A percentile compares a stretch with the other conserved stretches of the same genome.
phyloP scores from a whole-genome alignment of 2,329 filamentous ascomycete genomes.

The Lachnellula hyalina region DNA sequence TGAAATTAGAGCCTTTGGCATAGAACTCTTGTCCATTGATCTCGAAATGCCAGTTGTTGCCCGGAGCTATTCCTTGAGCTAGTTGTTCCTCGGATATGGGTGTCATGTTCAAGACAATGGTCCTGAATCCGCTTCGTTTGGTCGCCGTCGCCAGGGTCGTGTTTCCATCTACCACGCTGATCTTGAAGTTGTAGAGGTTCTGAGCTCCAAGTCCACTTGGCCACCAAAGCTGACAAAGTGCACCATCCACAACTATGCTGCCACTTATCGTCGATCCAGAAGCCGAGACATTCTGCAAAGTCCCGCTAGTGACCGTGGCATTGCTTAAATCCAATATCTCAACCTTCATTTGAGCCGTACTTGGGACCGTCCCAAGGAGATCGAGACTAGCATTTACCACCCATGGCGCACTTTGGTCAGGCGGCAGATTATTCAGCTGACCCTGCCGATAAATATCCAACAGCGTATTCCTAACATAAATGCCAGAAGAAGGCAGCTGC shows the following conservation, averaged over 20 bases:
- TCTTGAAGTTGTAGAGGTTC: slow-evolving; percentile 50
- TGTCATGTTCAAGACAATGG: slow-evolving; percentile 53
- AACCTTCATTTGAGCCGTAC: slow-evolving; percentile 40
- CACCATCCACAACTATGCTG: slow-evolving; percentile 36
- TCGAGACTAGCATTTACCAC: slow-evolving; percentile 57
- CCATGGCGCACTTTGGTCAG: slow-evolving; percentile 53
- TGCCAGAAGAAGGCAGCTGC: slow-evolving; percentile 40
- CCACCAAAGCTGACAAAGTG: slow-evolving; percentile 54
- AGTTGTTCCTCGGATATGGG: slow-evolving; percentile 50
- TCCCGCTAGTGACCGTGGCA: slow-evolving; percentile 34
- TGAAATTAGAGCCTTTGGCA: slow-evolving; percentile 59
- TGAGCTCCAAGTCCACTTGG: slow-evolving; percentile 52
- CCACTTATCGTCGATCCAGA: slow-evolving; percentile 44
- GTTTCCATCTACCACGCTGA: slow-evolving; percentile 39
- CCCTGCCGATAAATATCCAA: slow-evolving; percentile 54
- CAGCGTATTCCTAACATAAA: slow-evolving; percentile 48
- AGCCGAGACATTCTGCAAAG: slow-evolving; percentile 36
- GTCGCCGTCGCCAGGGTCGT: slow-evolving; percentile 39
- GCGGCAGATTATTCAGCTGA: slow-evolving; percentile 52
- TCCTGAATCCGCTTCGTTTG: slow-evolving; percentile 55
- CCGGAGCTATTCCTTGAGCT: slow-evolving; percentile 48
- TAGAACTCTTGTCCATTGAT: slow-evolving; percentile 61
- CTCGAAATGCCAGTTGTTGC: slow-evolving; percentile 60
- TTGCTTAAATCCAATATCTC: slow-evolving; percentile 41
- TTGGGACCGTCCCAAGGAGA: slow-evolving; percentile 44